Evolutionary conservation across 2,329 filamentous ascomycete genomes (phyloP), one percentile per base, ranked within the genome.

Genomic region (Nemania diffusa): DNA sequence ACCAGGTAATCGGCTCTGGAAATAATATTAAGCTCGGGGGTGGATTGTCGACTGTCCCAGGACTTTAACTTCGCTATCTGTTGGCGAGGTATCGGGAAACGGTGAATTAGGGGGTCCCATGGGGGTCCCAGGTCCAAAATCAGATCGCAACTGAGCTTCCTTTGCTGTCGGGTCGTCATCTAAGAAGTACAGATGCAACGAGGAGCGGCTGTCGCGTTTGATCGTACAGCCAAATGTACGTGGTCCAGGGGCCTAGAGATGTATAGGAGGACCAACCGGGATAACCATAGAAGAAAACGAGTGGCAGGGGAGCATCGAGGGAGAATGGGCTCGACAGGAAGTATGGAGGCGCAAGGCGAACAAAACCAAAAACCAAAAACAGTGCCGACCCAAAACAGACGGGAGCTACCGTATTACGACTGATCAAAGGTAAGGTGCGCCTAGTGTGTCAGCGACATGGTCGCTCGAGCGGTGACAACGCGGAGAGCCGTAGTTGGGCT

Each of bases 391-490:
- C 20, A 46, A 50, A 27, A 55, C 32, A 22, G 9, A 9, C 29
- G 9, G n/a, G 29, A 32, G 29, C 29, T 32, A 9, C 29, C 9
- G 29, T 44, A 34, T n/a, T 27, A 34, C 40, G 58, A 44, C 32
- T 44, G 51, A 46, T 48, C 34, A 53, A 46, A 61, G 48, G 57
- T 57, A 56, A 65, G 57, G 46, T 51, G 64, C 57, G 61, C 52
- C n/a, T 62, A 67, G 61, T 52, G 32, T n/a, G 51, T 42, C 61
- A 51, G 48, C 50, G 17, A 57, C 65, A 68, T 69, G 24, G 26
- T 68, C 24, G 37, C 58, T 37, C 53, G 22, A 51, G 53, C 40
- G 40, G 57, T 58, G 37, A 57, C 44, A 48, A 62, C 57, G 57
- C 46, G 48, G 50, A 48, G n/a, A 48, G 48, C 26, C 62, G 50